These are phyloP conservation scores for Xylariomycetidae sp. DNA, from an alignment of 2,329 filamentous ascomycete species.

Conservation along the genomic window DNA sequence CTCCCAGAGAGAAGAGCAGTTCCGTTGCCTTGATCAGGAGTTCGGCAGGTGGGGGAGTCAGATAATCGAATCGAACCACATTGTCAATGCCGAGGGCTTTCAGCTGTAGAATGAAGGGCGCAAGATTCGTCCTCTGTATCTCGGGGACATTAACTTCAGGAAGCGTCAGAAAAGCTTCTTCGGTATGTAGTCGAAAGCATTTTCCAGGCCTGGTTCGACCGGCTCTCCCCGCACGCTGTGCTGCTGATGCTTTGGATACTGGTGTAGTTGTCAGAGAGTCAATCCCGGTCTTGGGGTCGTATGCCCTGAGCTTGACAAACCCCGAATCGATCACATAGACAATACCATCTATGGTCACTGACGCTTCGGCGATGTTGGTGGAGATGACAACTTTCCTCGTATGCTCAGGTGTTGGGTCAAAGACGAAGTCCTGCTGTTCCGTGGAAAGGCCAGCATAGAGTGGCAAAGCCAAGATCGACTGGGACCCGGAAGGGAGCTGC, in stretches of 20 bases:
- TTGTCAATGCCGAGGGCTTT: constrained; percentile 96
- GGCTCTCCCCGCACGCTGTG: constrained; percentile 82
- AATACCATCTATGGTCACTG: constrained; percentile 88
- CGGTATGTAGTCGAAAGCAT: constrained; percentile 88
- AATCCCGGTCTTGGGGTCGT: constrained; percentile 77
- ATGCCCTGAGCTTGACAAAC: constrained; percentile 84
- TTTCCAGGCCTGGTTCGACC: constrained; percentile 87
- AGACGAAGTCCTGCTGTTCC: constrained; percentile 92
- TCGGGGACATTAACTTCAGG: constrained; percentile 75
- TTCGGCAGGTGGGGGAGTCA: constrained; percentile 78
- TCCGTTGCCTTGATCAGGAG: constrained; percentile 83
- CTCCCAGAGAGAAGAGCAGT: constrained; percentile 78
- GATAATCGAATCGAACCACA: constrained; percentile 81
- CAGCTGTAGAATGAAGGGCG: constrained; percentile 80
- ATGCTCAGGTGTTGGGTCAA: constrained; percentile 74
- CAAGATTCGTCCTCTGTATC: constrained; percentile 86
- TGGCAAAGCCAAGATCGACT: constrained; percentile 64
- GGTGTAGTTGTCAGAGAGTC: constrained; percentile 78
- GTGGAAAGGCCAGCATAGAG: constrained; percentile 84
- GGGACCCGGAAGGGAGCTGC: constrained; percentile 52
- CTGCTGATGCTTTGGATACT: constrained; percentile 87
- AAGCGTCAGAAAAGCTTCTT: constrained; percentile 60
- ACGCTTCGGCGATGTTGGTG: constrained; percentile 95
- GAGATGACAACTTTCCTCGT: constrained; percentile 87
- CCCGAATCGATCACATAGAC: constrained; percentile 87